Evolutionary conservation across 352 stramenopile genomes (phyloP).

Genomic region (Phytophthora hibernalis): DNA sequence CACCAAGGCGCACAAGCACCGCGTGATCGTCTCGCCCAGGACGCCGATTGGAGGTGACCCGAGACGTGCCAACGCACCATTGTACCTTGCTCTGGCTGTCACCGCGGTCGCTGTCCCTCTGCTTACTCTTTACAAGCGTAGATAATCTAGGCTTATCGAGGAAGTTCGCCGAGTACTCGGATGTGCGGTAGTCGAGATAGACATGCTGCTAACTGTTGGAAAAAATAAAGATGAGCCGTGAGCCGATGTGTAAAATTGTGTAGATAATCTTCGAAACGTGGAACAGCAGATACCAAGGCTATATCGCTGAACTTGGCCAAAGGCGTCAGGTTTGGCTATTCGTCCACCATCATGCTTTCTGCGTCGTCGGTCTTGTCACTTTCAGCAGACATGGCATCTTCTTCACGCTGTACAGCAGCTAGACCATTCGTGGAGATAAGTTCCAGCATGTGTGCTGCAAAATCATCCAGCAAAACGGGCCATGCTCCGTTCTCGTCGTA

Average conservation of each 20-base stretch:
- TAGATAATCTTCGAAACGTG: neutral
- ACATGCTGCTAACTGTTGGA: constrained; percentile 9
- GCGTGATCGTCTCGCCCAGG: constrained; percentile 29
- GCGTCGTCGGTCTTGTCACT: constrained; percentile 41
- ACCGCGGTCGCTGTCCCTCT: constrained; percentile 32
- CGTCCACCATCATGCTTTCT: constrained; percentile 65
- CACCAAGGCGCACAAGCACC: constrained; percentile 33
- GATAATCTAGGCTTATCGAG: constrained; percentile 13
- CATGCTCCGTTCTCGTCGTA: constrained; percentile 90
- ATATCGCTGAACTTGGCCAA: neutral
- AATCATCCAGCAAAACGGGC: constrained; percentile 89
- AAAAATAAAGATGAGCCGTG: constrained; percentile 7
- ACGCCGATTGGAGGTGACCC: constrained; percentile 19
- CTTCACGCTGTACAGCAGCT: constrained; percentile 50
- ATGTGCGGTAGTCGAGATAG: constrained; percentile 11
- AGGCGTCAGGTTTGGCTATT: constrained; percentile 20
- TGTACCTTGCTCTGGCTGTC: constrained; percentile 31
- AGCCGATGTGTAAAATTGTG: too few species aligned
- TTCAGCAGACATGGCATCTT: constrained; percentile 33
- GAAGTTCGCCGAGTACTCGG: too few species aligned
- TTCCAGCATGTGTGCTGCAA: constrained; percentile 73
- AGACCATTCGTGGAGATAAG: constrained; percentile 54
- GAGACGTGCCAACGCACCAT: constrained; percentile 24
- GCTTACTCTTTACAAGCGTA: constrained; percentile 36
- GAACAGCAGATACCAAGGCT: neutral